Base-by-base conservation (phyloP, 192 early-diverging fungal genomes). In the Entomortierella beljakovae region DNA sequence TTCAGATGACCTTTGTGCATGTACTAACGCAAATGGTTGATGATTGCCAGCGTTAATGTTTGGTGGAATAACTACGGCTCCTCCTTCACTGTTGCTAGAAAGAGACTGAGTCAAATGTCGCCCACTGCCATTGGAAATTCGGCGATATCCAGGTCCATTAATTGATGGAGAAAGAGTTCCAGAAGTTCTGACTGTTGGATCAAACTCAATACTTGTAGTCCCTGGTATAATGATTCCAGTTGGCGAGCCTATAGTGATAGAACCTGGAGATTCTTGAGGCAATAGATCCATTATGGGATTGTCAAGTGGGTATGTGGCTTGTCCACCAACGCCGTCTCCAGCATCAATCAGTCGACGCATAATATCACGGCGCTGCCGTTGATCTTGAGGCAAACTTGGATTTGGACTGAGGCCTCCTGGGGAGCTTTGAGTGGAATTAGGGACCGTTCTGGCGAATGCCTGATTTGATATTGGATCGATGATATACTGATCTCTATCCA, bases 331-430 rank as follows among this genome's bases (percentile, higher is more conserved):
- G 23, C 20, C 61, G 25, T 46, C 61, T 6, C 61, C 75, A 31
- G 75, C 67, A 29, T 79, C 75, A 23, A 64, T 60, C 23, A 54
- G 57, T 31, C 70, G 75, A 28, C 75, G 66, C 16, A 70, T 37
- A 23, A 74, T 53, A 37, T 79, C 75, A 0, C 59, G 33, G 25
- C 62, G 22, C 0, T 56, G 56, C 16, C 68, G 61, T 31, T 67
- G 64, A 13, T 79, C 66, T 0, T 10, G 32, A 16, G 49, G 28
- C 46, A 65, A 6, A 16, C 28, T 18, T 23, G 58, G 35, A 51
- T 79, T 79, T 26, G 75, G 75, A 25, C 75, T 79, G 8, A 63
- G n/a, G 11, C 61, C 68, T 16, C 75, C 75, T 11, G 75, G 75
- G 11, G 75, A 70, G 26, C 75, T 69, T 42, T 79, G 75, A 1